A percentile compares a stretch with the other conserved stretches of the same genome.
phyloP scores from a whole-genome alignment of 2,329 filamentous ascomycete species.

The Arthrobotrys entomopaga region DNA sequence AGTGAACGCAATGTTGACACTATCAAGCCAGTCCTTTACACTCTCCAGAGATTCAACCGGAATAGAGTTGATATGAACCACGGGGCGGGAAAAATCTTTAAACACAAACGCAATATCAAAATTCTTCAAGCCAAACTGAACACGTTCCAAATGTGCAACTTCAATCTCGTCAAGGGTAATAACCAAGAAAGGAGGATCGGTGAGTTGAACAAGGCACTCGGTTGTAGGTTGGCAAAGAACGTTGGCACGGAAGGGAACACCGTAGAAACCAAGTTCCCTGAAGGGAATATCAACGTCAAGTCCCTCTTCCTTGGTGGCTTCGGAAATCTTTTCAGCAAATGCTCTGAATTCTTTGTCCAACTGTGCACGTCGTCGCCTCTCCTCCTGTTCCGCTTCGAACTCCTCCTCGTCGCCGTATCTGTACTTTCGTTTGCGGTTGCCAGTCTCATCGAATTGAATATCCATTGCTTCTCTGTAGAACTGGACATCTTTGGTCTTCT shows the following conservation, averaged over 20 bases:
- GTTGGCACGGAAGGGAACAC: constrained; percentile 93
- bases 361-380: constrained; percentile 87
- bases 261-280: constrained; percentile 94
- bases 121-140: constrained; percentile 96
- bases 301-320: constrained; percentile 88
- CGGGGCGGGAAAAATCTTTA: constrained; percentile 92
- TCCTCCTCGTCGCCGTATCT: constrained; percentile 98
- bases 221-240: constrained; percentile 96
- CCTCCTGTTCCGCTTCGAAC: constrained; percentile 97
- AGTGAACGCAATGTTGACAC: constrained; percentile 89
- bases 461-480: constrained; percentile 98
- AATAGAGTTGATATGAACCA: constrained; percentile 96
- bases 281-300: constrained; percentile 92
- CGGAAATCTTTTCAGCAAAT: constrained; percentile 96
- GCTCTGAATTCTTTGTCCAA: constrained; percentile 95
- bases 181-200: constrained; percentile 95
- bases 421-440: constrained; percentile 96
- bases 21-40: constrained; percentile 97
- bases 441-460: constrained; percentile 98
- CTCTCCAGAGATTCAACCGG: constrained; percentile 93
- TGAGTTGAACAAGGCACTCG: constrained; percentile 95
- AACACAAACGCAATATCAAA: constrained; percentile 99
- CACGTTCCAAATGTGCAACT: constrained; percentile 93
- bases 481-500: constrained; percentile 98
- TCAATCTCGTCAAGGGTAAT: constrained; percentile 96